Evolutionary conservation across 2,329 filamentous ascomycete species (phyloP), one percentile per base, ranked within the genome.

Genomic region (Sporothrix pseudoabietina): DNA sequence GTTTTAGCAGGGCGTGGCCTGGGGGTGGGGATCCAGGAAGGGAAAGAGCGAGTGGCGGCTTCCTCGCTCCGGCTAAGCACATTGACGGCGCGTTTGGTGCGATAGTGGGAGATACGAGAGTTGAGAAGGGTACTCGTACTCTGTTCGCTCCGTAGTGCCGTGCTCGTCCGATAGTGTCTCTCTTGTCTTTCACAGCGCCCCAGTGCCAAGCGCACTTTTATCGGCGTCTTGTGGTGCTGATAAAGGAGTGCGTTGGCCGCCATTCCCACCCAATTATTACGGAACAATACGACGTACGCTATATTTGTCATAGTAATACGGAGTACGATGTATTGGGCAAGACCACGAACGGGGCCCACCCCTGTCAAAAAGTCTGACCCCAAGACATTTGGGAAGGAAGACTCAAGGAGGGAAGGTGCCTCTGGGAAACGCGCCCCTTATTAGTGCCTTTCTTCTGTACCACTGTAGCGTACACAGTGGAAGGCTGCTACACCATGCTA

Each of bases 291-390:
- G 2, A 26, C 26, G 26, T n/a, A 55, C 71, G 65, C 65, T 70
- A 69, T 70, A 73, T 73, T 73, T 73, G 66, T 73, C 66, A 73
- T 73, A 61, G 32, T 26, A 26, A 26, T 26, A 26, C n/a, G n/a
- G n/a, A n/a, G n/a, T n/a, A n/a, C 26, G 26, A 26, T 26, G 26
- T 72, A 63, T 69, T 72, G 61, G 70, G 49, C 59, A 35, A 65
- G 39, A 44, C 22, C 22, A 26, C 54, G 35, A 47, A 59, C 35
- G 7, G 30, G 66, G 32, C 49, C 66, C 66, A 69, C 49, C 66
- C 66, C 66, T 69, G 66, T 69, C 47, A 65, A 65, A 65, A n/a
- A 41, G 19, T 12, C 41, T 19, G 32, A 66, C 61, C 44, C 44
- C 12, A 49, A 19, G 44, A 16, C 44, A 47, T 30, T 32, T 41